Evolutionary conservation across 768 basidiomycete species (phyloP).

Genomic region (Boletus tomentosulus): DNA sequence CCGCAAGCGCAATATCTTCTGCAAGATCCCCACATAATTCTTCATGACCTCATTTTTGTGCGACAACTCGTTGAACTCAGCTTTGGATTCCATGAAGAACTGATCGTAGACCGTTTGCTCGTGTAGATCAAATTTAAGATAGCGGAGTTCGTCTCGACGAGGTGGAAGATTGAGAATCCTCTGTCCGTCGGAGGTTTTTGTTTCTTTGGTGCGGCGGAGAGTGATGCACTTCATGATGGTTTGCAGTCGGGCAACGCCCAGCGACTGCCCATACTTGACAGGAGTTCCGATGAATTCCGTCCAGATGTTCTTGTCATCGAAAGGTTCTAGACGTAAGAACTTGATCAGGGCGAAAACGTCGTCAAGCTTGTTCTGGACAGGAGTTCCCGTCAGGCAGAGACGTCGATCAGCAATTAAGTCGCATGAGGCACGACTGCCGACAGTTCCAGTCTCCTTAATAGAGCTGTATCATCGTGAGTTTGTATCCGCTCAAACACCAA

Average conservation of each 20-base stretch:
- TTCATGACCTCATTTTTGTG: conserved; percentile 93
- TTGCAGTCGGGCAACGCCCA: conserved; percentile 91
- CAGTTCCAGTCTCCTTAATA: conserved; percentile 94
- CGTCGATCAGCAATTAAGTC: conserved; percentile 92
- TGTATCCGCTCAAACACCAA: background rate
- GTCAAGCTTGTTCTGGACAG: conserved; percentile 98
- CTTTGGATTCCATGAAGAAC: conserved; percentile 87
- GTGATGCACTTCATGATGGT: conserved; percentile 97
- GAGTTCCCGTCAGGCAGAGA: conserved; percentile 94
- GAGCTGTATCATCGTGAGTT: conserved; percentile 48
- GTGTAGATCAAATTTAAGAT: conserved; percentile 75
- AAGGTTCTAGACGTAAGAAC: conserved; percentile 86
- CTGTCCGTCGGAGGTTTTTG: conserved; percentile 73
- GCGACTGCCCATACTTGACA: conserved; percentile 84
- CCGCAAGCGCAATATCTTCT: conserved; percentile 91
- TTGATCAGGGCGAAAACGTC: conserved; percentile 97
- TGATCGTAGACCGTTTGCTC: conserved; percentile 86
- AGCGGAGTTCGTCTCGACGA: conserved; percentile 82
- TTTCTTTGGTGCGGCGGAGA: conserved; percentile 93
- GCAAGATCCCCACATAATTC: conserved; percentile 96
- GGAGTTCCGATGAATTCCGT: conserved; percentile 89
- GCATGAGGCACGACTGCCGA: conserved; percentile 92
- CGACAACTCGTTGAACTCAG: conserved; percentile 84
- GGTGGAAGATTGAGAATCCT: conserved; percentile 85
- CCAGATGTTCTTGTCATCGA: conserved; percentile 93